These are phyloP conservation scores for Salix arbutifolia DNA, from an alignment of 345 rosid genomes.

Conservation along the genomic window DNA sequence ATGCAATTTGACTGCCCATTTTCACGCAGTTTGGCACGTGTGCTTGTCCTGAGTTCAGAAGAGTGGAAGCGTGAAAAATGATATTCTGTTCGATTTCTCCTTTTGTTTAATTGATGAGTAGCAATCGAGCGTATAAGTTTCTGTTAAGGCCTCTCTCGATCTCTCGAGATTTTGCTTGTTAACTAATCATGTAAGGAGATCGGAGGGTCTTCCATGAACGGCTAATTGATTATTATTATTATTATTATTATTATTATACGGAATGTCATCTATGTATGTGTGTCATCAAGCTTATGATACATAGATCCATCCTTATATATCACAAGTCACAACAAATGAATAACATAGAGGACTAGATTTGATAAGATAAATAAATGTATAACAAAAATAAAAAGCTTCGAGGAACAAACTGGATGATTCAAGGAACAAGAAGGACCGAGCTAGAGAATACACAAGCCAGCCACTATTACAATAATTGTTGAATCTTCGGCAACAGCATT, in stretches of 20 bases:
- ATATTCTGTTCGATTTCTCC: not conserved
- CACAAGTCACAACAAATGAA: no score
- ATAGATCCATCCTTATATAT: no score
- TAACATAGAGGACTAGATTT: no score
- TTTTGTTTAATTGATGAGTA: not conserved
- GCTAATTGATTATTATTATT: not conserved
- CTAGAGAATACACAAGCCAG: no score
- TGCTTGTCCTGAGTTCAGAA: not conserved
- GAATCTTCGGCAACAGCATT: no score
- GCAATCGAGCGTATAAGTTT: not conserved
- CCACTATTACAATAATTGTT: no score
- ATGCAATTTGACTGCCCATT: not conserved
- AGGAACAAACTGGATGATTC: no score
- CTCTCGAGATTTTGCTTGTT: not conserved
- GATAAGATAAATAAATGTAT: no score
- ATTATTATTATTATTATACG: not conserved
- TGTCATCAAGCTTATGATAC: not conserved
- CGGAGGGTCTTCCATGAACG: not conserved
- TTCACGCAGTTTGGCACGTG: constrained; percentile 20
- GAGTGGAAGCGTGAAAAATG: constrained; percentile 14
- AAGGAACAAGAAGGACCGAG: no score
- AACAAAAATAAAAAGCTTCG: no score
- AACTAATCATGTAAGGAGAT: not conserved
- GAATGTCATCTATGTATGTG: not conserved
- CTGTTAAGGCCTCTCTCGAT: not conserved